These are phyloP conservation scores for Murraya koenigii DNA, from an alignment of 345 rosid genomes.

Conservation along the genomic window DNA sequence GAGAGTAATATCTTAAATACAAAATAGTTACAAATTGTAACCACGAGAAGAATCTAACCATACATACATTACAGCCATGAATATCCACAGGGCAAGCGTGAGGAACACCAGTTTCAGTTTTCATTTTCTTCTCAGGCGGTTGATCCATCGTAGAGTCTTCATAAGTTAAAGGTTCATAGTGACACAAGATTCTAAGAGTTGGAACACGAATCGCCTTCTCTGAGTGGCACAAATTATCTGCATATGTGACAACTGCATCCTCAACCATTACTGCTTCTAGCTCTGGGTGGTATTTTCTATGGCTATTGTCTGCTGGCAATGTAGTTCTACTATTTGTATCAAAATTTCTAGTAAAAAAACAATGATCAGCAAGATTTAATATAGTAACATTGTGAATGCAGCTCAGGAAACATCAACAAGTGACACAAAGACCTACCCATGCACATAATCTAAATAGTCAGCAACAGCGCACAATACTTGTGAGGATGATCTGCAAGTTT, in stretches of 20 bases:
- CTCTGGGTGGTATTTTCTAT: conserved; percentile 38
- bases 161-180: conserved; percentile 41
- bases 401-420: neutral
- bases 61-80: conserved; percentile 51
- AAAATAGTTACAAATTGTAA: conserved; percentile 4
- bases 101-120: conserved; percentile 44
- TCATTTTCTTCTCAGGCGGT: conserved; percentile 45
- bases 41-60: neutral
- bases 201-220: conserved; percentile 68
- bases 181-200: conserved; percentile 77
- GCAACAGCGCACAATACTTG: conserved; percentile 72
- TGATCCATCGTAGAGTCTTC: conserved; percentile 37
- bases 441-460: conserved; percentile 62
- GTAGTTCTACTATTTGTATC: conserved; percentile 37
- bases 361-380: conserved; percentile 18
- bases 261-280: conserved; percentile 41
- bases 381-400: neutral
- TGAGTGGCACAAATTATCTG: conserved; percentile 66
- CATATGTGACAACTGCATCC: conserved; percentile 46
- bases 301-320: conserved; percentile 28
- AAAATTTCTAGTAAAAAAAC: conserved; percentile 10
- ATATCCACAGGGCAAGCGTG: conserved; percentile 17
- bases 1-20: conserved; percentile 7
- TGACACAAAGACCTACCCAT: conserved; percentile 47
- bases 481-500: conserved; percentile 56